These are phyloP conservation scores for Diplotaxis tenuifolia DNA, from an alignment of 345 rosid species.

Conservation along the genomic window DNA sequence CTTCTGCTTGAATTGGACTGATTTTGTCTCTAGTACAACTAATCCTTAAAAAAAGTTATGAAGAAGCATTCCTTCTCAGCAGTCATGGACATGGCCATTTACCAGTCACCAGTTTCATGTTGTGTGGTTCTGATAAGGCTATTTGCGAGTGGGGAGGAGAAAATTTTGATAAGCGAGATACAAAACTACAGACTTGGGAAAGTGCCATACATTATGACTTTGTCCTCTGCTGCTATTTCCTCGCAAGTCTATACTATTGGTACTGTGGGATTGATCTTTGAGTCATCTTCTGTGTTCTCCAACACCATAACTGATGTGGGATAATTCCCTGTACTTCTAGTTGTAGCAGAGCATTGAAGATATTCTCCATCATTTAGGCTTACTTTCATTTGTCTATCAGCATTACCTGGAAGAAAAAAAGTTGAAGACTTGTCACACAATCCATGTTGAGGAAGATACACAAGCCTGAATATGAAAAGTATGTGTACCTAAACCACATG, in stretches of 20 bases:
- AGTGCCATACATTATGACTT: conserved; percentile 43
- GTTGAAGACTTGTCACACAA: conserved; percentile 5
- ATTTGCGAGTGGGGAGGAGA: conserved; percentile 60
- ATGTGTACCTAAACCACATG: conserved; percentile 11
- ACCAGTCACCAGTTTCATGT: conserved; percentile 40
- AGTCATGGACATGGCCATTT: conserved; percentile 47
- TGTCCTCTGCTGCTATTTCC: conserved; percentile 40
- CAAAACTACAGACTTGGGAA: conserved; percentile 44
- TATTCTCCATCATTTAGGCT: conserved; percentile 56
- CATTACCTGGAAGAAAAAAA: conserved; percentile 49
- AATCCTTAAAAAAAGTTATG: conserved; percentile 35
- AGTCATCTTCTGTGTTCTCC: conserved; percentile 30
- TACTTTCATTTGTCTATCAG: conserved; percentile 56
- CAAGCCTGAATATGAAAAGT: neutral
- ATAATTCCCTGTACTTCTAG: conserved; percentile 51
- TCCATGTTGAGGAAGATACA: conserved; percentile 16
- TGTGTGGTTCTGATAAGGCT: conserved; percentile 41
- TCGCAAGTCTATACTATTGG: conserved; percentile 52
- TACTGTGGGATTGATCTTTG: conserved; percentile 31
- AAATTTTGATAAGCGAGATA: conserved; percentile 42
- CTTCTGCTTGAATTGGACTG: conserved; percentile 44
- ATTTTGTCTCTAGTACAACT: conserved; percentile 45
- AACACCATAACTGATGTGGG: conserved; percentile 33
- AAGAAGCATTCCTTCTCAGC: neutral
- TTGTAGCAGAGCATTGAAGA: conserved; percentile 46